Base-by-base conservation (phyloP, 2,329 filamentous ascomycete genomes). In the Colletotrichum siamense region DNA sequence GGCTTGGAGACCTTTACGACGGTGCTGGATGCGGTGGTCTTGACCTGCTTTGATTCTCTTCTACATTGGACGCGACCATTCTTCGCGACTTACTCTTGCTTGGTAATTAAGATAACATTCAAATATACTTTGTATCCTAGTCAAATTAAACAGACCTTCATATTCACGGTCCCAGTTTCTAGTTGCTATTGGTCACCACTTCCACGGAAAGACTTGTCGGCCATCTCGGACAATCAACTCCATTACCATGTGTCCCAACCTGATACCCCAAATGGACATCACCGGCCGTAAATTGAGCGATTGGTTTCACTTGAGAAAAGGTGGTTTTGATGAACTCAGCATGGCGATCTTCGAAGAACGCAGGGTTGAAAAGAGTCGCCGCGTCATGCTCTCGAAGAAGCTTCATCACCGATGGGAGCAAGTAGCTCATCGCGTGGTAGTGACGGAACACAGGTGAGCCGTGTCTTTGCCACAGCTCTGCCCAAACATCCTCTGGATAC, bases 391-490 rank as follows among this genome's bases (percentile, higher is more conserved):
- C 79, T 22, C 82, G 70, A 26, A 89, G 78, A 80, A 87, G 82
- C 15, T 83, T 81, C 59, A 88, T 66, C 78, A 87, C 86, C 6
- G 79, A 15, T 8, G 71, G 71, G 6, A 69, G 80, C 12, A 86
- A 81, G 64, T 87, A 84, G 2, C 71, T 73, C 87, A 90, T 90
- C 30, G 84, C 83, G 76, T 91, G 85, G 79, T 88, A 87, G 79
- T 91, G 87, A 12, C 88, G 86, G 82, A 90, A 91, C 3, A 88
- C 84, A 10, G 85, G 86, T 15, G 81, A 81, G 5, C 86, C 87
- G 76, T 90, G 85, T 12, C 85, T 82, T 85, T 87, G 77, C 89
- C 89, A 91, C 13, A 91, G 81, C 1, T 81, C 78, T 22, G 22
- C 16, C 71, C 71, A 69, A 13, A 73, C 65, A 9, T 66, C 34